Percentiles rank a stretch among this genome's conserved stretches.
These are phyloP conservation scores for Termitomyces sp. DNA, from an alignment of 768 basidiomycete genomes.

Conservation along the genomic window DNA sequence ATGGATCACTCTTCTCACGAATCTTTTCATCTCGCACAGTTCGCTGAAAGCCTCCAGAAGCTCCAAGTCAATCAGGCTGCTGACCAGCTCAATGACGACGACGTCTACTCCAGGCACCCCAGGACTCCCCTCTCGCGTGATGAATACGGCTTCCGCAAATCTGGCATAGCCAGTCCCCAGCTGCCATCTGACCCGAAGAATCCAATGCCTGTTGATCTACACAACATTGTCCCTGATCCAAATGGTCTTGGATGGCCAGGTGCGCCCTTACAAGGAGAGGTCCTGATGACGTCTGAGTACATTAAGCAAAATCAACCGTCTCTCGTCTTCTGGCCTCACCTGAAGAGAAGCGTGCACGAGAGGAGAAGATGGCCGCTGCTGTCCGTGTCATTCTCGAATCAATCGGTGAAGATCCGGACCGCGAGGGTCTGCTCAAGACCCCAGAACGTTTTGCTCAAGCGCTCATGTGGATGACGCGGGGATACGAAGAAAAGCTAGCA, in stretches of 20 bases:
- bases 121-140: conserved; percentile 45
- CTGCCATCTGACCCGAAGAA: conserved; percentile 22
- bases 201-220: conserved; percentile 31
- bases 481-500: conserved; percentile 92
- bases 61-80: conserved; percentile 30
- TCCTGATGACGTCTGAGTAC: neutral
- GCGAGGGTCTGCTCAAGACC: conserved; percentile 88
- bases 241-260: conserved; percentile 95
- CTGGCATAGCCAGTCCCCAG: conserved; percentile 62
- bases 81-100: conserved; percentile 1
- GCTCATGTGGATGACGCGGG: conserved; percentile 98
- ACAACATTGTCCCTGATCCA: conserved; percentile 42
- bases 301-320: conserved; percentile 82
- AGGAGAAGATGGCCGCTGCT: conserved; percentile 74
- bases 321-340: conserved; percentile 78
- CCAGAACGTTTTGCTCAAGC: conserved; percentile 97
- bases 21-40: conserved; percentile 28
- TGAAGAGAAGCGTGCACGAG: conserved; percentile 63
- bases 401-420: conserved; percentile 96
- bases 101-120: conserved; percentile 5
- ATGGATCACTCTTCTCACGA: conserved; percentile 9
- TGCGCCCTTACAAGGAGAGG: conserved; percentile 22
- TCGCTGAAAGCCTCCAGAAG: conserved; percentile 42
- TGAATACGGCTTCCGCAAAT: conserved; percentile 79
- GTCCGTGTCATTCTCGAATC: conserved; percentile 92